Conservation (phyloP, 345 rosid species). For the Eucalyptus caleyi region DNA sequence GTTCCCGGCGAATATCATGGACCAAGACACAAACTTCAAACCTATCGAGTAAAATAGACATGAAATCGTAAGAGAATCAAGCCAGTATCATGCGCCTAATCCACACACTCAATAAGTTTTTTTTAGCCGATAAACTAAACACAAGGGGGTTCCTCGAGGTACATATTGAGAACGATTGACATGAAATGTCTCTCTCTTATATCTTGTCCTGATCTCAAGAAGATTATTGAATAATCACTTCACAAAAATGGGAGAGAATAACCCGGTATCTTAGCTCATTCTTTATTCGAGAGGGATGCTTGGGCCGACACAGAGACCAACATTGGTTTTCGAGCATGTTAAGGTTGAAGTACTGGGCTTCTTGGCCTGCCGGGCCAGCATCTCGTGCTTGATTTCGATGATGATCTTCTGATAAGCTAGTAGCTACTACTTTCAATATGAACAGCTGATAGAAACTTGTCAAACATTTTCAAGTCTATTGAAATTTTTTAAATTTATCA, state of each 20-base stretch:
- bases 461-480: background rate
- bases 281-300: background rate
- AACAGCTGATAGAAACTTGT: background rate
- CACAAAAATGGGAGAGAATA: background rate
- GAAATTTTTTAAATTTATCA: background rate
- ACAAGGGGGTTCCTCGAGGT: background rate
- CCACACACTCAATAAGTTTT: background rate
- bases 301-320: background rate
- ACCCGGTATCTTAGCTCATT: background rate
- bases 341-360: background rate
- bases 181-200: background rate
- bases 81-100: background rate
- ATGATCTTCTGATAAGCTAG: background rate
- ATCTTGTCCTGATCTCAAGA: background rate
- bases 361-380: background rate
- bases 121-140: background rate
- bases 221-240: background rate
- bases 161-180: background rate
- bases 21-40: accelerated
- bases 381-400: background rate
- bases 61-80: background rate
- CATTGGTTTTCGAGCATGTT: background rate
- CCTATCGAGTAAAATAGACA: accelerated
- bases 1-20: background rate
- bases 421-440: background rate